Base-by-base conservation (phyloP, 2,329 filamentous ascomycete genomes). In the Chrysoporthe deuterocubensis region DNA sequence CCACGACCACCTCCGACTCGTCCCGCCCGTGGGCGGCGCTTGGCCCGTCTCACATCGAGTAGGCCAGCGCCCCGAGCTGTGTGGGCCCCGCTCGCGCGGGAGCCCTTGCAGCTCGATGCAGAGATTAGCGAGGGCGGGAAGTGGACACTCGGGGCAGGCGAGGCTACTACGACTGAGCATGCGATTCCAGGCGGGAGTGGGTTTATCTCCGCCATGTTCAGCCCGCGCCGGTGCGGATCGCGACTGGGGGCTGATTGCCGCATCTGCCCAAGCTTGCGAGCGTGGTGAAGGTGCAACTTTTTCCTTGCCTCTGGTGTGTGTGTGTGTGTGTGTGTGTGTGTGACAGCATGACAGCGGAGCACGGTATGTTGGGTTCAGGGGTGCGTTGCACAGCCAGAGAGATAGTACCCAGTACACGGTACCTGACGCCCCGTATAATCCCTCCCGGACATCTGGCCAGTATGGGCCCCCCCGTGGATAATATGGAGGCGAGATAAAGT, bases 121-220 rank as follows among this genome's bases (percentile, higher is more conserved):
- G 37, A 69, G 67, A 69, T 69, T 69, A 67, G 67, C 67, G 67
- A 69, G 64, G 64, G 61, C 67, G 57, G 21, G 13, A 61, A 60
- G 54, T 57, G 50, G 62, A 50, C 21, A 61, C 40, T 32, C 21
- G 16, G 58, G 16, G 14, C 42, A 48, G 42, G 37, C 37, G 37
- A 40, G 37, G 37, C 37, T 40, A 9, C 26, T 40, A 40, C 37
- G 7, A 26, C 50, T 26, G 26, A 26, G 26, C 26, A 26, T 26
- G 26, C 26, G 26, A 40, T 40, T 40, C 37, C 37, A 40, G 37
- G 9, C 9, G 4, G 37, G 37, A 40, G 37, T 40, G 37, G 37
- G 9, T 40, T 40, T 40, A 7, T 40, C 37, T 40, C 37, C 37
- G 37, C 37, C 37, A 2, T 40, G 37, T 40, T 40, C 37, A 40